Evolutionary conservation across 169 alveolate genomes (phyloP).

Genomic region (Cryptosporidium baileyi): DNA sequence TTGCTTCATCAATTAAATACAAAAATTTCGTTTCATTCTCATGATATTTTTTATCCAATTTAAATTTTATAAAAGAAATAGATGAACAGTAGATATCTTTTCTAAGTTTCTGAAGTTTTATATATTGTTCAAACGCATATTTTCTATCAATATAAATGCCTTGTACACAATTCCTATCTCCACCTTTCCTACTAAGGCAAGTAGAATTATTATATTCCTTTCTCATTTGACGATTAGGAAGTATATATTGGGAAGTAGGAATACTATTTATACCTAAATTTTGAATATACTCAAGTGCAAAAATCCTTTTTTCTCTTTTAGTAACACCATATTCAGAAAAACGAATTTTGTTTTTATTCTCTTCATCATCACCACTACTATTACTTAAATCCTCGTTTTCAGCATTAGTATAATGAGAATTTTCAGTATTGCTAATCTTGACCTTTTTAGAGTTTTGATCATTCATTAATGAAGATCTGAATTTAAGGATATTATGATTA

Average conservation of each 20-base stretch:
- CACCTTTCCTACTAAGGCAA: constrained; percentile 59
- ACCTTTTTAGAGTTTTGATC: neutral
- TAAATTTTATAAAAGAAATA: neutral
- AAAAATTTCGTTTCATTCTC: neutral
- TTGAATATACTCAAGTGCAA: constrained; percentile 63
- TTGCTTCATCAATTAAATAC: neutral
- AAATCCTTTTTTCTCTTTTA: constrained; percentile 41
- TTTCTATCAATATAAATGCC: constrained; percentile 67
- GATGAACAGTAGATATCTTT: neutral
- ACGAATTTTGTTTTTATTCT: neutral
- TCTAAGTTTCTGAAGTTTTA: constrained; percentile 36
- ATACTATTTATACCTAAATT: constrained; percentile 36
- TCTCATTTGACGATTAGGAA: constrained; percentile 17
- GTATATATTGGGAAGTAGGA: constrained; percentile 24
- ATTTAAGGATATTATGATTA: constrained; percentile 67
- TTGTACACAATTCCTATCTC: constrained; percentile 54
- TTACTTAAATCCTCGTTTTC: neutral
- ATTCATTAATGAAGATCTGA: neutral
- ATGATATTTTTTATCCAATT: neutral
- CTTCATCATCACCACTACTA: neutral
- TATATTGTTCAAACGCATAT: constrained; percentile 63
- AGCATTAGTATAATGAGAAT: neutral
- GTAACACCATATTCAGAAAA: neutral
- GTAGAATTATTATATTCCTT: constrained; percentile 46
- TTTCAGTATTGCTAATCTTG: neutral